Evolutionary conservation across 257 asterid species (phyloP).

Genomic region (Solanum medicagineum): DNA sequence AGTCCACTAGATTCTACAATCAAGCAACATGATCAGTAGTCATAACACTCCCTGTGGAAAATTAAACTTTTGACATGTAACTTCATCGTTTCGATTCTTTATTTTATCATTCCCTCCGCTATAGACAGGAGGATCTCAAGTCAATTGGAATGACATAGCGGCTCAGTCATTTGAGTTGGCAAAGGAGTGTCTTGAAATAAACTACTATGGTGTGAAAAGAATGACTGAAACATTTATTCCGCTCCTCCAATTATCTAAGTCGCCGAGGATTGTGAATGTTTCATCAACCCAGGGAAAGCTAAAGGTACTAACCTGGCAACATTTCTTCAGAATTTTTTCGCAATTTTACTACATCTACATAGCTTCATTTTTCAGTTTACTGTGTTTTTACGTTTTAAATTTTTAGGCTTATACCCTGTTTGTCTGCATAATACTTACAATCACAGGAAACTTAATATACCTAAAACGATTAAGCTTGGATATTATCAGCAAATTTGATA

Average conservation of each 20-base stretch:
- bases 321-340: background rate
- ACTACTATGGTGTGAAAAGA: conserved; percentile 30
- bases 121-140: conserved; percentile 9
- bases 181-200: conserved; percentile 24
- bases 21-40: background rate
- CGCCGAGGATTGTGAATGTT: conserved; percentile 41
- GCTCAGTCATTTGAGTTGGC: conserved; percentile 19
- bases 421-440: background rate
- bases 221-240: conserved; percentile 26
- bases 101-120: background rate
- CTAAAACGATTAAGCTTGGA: background rate
- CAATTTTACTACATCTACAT: background rate
- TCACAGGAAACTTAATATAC: background rate
- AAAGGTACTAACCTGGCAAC: conserved; percentile 9
- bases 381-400: background rate
- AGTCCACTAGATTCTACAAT: background rate
- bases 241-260: conserved; percentile 22
- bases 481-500: background rate
- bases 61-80: background rate
- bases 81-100: background rate
- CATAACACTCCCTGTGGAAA: background rate
- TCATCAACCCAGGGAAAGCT: conserved; percentile 28
- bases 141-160: conserved; percentile 6
- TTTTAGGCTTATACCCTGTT: background rate
- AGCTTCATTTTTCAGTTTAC: background rate